phyloP scores from a whole-genome alignment of 345 rosid species.

The Gossypium mustelinum region DNA sequence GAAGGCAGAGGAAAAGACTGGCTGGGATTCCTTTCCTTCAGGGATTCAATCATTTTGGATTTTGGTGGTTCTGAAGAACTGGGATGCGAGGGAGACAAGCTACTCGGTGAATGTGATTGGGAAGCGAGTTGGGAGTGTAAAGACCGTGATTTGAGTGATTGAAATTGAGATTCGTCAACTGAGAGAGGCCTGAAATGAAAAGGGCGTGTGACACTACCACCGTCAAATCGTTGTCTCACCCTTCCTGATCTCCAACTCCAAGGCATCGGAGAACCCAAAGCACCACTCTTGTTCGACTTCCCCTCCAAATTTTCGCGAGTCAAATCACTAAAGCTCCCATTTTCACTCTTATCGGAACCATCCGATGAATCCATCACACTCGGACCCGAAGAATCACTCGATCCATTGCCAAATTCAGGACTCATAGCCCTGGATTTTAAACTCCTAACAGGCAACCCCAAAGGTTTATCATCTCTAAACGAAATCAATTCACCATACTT shows the following conservation, averaged over 20 bases:
- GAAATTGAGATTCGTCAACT: conserved; percentile 53
- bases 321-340: conserved; percentile 32
- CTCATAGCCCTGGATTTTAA: conserved; percentile 37
- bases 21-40: conserved; percentile 31
- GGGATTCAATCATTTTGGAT: conserved; percentile 36
- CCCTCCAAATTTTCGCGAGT: conserved; percentile 32
- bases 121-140: conserved; percentile 40
- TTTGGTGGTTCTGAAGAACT: conserved; percentile 35
- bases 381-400: conserved; percentile 32
- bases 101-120: conserved; percentile 34
- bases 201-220: conserved; percentile 13
- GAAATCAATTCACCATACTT: conserved; percentile 22
- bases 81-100: conserved; percentile 41
- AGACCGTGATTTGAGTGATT: conserved; percentile 38
- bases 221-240: conserved; percentile 26
- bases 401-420: conserved; percentile 27
- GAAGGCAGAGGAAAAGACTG: conserved; percentile 34
- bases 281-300: conserved; percentile 27
- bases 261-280: conserved; percentile 35
- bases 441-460: conserved; percentile 84
- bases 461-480: conserved; percentile 32
- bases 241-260: conserved; percentile 46
- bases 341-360: conserved; percentile 20
- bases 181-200: conserved; percentile 56
- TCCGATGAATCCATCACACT: conserved; percentile 20